A percentile compares a stretch with the other conserved stretches of the same genome.
phyloP scores from a whole-genome alignment of 2,329 filamentous ascomycete species.

The Fusarium albidum region DNA sequence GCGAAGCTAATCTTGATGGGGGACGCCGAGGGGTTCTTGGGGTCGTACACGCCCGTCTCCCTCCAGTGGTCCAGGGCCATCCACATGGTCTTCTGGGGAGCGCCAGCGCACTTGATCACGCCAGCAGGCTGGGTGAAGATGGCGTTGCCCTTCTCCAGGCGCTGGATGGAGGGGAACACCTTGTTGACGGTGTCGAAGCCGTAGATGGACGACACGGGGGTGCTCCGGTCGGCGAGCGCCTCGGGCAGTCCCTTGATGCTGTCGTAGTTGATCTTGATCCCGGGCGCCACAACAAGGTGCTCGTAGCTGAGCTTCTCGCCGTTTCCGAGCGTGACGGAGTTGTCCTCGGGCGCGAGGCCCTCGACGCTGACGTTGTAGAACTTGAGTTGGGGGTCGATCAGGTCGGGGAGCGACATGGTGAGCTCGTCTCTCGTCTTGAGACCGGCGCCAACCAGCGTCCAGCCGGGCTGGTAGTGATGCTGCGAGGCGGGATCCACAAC shows the following conservation, averaged over 20 bases:
- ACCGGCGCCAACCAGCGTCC: constrained; percentile 73
- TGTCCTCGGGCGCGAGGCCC: constrained; percentile 63
- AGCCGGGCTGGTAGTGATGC: constrained; percentile 75
- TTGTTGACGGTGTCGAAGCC: constrained; percentile 64
- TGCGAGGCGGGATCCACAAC: constrained; percentile 68
- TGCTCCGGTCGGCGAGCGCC: constrained; percentile 57
- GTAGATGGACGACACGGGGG: constrained; percentile 65
- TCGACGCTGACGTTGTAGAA: constrained; percentile 64
- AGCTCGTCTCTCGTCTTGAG: constrained; percentile 70
- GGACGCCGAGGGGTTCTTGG: constrained; percentile 48
- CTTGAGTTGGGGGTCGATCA: constrained; percentile 68
- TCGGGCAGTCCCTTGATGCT: constrained; percentile 65
- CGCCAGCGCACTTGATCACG: constrained; percentile 67
- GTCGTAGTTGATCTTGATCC: constrained; percentile 59
- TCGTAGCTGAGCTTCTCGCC: constrained; percentile 68
- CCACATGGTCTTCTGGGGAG: constrained; percentile 70
- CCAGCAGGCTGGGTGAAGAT: constrained; percentile 69
- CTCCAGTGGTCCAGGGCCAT: constrained; percentile 68
- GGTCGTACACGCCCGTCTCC: constrained; percentile 58
- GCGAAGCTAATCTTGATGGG: constrained; percentile 63
- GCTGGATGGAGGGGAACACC: constrained; percentile 57
- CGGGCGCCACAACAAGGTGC: constrained; percentile 70
- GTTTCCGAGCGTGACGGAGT: constrained; percentile 61
- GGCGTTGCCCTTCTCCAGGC: constrained; percentile 57
- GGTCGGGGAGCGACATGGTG: constrained; percentile 55